Conservation (phyloP, 305 asterid genomes). For the Ajuga reptans region DNA sequence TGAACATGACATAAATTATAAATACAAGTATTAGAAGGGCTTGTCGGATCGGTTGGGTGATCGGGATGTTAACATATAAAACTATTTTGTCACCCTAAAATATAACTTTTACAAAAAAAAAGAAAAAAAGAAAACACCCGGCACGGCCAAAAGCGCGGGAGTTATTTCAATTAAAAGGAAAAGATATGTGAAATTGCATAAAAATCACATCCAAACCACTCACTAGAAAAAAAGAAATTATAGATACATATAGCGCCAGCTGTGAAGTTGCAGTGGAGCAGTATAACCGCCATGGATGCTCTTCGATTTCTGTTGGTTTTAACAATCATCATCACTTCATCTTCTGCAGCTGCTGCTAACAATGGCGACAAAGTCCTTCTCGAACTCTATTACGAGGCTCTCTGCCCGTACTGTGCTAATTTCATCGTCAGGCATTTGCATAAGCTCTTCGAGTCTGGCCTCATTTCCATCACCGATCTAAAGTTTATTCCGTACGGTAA, state of each 20-base stretch:
- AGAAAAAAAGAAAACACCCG: not conserved
- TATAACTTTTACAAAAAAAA: not conserved
- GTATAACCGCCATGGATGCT: constrained; percentile 31
- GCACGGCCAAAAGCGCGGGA: not conserved
- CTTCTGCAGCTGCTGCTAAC: constrained; percentile 8
- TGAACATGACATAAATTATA: too few species aligned
- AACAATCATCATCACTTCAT: constrained; percentile 24
- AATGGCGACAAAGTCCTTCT: constrained; percentile 31
- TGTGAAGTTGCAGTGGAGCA: not conserved
- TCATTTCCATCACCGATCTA: constrained; percentile 40
- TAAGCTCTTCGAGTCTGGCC: constrained; percentile 37
- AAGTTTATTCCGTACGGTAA: constrained; percentile 47
- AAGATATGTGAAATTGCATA: not conserved
- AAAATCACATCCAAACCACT: not conserved
- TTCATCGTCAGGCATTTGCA: constrained; percentile 40
- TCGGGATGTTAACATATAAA: too few species aligned
- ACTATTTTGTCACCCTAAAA: not conserved
- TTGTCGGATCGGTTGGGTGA: too few species aligned
- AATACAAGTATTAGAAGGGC: too few species aligned
- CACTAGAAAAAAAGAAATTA: not conserved
- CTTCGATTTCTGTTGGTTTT: constrained; percentile 26
- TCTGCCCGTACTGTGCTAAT: constrained; percentile 49
- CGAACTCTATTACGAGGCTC: constrained; percentile 44
- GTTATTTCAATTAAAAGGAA: not conserved
- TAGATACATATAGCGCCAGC: too few species aligned